Percentiles rank a stretch among this genome's conserved stretches.
Evolutionary conservation across 1,284 basidiomycete genomes (phyloP).

Genomic region (Rhodotorula mucilaginosa): DNA sequence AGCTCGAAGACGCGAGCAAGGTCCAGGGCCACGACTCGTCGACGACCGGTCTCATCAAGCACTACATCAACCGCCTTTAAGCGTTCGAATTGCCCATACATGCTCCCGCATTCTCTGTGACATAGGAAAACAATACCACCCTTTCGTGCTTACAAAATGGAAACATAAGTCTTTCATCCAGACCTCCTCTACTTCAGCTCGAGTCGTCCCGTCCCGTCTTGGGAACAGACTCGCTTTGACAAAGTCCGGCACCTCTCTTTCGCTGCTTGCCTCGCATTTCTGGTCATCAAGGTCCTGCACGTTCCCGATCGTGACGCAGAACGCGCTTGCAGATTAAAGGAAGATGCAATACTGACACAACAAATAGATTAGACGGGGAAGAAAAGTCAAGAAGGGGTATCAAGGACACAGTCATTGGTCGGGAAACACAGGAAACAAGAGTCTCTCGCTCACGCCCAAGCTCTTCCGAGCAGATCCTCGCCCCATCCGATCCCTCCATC

Average conservation of each 20-base stretch:
- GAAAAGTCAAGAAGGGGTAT: neutral
- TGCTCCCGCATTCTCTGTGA: too few species aligned
- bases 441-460: neutral
- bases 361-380: neutral
- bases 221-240: too few species aligned
- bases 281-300: too few species aligned
- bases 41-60: conserved; percentile 89
- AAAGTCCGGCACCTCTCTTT: too few species aligned
- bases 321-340: too few species aligned
- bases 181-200: too few species aligned
- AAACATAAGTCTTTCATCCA: too few species aligned
- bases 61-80: conserved; percentile 56
- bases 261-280: too few species aligned
- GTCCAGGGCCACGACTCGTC: conserved; percentile 89
- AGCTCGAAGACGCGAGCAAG: conserved; percentile 75
- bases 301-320: too few species aligned
- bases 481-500: conserved; percentile 2
- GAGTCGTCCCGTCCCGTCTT: too few species aligned
- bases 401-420: neutral
- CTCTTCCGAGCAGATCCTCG: conserved; percentile 11
- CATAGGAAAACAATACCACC: too few species aligned
- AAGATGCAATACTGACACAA: neutral
- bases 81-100: neutral
- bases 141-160: too few species aligned
- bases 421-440: neutral